phyloP scores from a whole-genome alignment of 2,329 filamentous ascomycete species.

The Emmonsiellopsis sp. region DNA sequence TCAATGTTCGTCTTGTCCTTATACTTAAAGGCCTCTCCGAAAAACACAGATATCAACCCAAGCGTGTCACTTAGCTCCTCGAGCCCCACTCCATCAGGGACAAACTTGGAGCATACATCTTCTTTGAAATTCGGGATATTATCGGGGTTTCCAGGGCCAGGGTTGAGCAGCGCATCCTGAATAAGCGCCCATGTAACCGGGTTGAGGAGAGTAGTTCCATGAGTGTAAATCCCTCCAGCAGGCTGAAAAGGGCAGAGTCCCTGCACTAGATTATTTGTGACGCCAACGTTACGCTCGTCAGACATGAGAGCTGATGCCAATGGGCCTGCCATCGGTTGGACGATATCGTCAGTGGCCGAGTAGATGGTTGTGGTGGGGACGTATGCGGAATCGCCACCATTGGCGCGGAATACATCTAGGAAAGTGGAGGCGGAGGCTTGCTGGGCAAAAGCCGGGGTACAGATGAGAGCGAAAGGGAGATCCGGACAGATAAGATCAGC shows the following conservation, averaged over 20 bases:
- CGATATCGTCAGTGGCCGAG: slow-evolving; percentile 42
- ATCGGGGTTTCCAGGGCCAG: background rate
- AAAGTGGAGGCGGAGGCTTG: slow-evolving; percentile 38
- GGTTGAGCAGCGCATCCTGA: slow-evolving; percentile 11
- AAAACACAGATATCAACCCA: background rate
- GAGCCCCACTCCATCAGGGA: background rate
- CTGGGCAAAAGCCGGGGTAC: slow-evolving; percentile 37
- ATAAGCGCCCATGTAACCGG: slow-evolving; percentile 29
- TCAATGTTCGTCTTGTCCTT: background rate
- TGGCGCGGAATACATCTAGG: slow-evolving; percentile 32
- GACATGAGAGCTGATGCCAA: slow-evolving; percentile 38
- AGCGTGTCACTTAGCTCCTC: background rate
- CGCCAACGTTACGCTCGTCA: slow-evolving; percentile 37
- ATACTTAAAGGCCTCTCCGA: background rate
- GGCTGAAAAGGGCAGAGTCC: slow-evolving; percentile 24
- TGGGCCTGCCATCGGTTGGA: slow-evolving; percentile 40
- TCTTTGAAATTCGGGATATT: background rate
- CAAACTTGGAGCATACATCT: background rate
- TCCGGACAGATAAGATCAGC: slow-evolving; percentile 24
- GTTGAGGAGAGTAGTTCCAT: slow-evolving; percentile 41
- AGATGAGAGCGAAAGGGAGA: slow-evolving; percentile 15
- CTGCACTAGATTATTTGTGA: slow-evolving; percentile 42
- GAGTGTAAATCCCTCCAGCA: slow-evolving; percentile 37
- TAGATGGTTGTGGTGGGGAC: slow-evolving; percentile 48
- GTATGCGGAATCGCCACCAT: slow-evolving; percentile 43